Base-by-base conservation (phyloP, 169 alveolate genomes). In the Plasmodium cynomolgi region DNA sequence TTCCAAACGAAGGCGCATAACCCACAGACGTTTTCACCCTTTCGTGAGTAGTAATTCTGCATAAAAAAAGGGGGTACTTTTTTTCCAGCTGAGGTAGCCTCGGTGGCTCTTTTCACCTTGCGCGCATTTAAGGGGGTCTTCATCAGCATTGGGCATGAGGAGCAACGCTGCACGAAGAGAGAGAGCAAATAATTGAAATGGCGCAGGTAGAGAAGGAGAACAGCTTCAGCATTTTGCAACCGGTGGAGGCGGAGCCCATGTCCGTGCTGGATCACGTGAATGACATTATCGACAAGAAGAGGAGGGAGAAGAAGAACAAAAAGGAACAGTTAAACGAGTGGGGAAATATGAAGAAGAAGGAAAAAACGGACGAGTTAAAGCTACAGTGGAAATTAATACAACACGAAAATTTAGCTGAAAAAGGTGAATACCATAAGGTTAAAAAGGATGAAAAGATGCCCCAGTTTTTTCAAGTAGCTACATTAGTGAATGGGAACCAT, bases 371-470 rank as follows among this genome's bases (percentile, higher is more conserved):
- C 34, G 95, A 91, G 77, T 33, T 91, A 72, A 91, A 91, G 39
- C 56, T 91, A 41, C 90, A 91, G 33, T 91, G 95, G 95, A 82
- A 81, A n/a, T 77, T 91, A 56, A 39, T 91, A 37, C 95, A 91
- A 31, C 95, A 91, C 71, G 84, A 62, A 23, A 91, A 91, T 82
- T 81, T 91, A 71, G 75, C 54, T n/a, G 58, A 81, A 81, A 82
- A 58, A 17, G 34, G 62, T 71, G 91, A 81, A 68, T 91, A 91
- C 58, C 44, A 91, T 20, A 91, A 91, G 72, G 77, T 91, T 81
- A 91, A 91, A 37, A 91, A 81, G 77, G 95, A 91, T 82, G 95
- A 91, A 29, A 91, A 91, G 26, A 91, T 91, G 95, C 95, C 95
- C 1, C 26, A 91, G 1, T 91, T 75, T 91, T 91, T 91, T 82